Evolutionary conservation across 2,329 filamentous ascomycete genomes (phyloP), one percentile per base, ranked within the genome.

Genomic region (Geosmithia flava): DNA sequence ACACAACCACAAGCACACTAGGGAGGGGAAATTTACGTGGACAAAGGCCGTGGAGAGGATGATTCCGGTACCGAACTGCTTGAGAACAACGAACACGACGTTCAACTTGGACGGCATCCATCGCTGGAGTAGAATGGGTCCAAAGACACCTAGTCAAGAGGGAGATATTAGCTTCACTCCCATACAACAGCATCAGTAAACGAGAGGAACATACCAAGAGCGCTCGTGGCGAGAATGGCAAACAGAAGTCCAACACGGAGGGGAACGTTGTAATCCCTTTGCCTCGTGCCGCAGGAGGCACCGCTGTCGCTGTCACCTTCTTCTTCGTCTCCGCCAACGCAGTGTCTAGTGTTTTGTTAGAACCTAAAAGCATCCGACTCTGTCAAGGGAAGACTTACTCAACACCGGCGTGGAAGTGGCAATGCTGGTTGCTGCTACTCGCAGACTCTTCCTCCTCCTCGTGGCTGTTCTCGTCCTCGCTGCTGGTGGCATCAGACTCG

Each of bases 341-440:
- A 86, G 55, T 85, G 77, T 52, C 73, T 71, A 62, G 72, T 84
- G 49, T 81, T n/a, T 83, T 15, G 47, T 46, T 52, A 19, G 16
- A 46, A 5, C 6, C 4, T 39, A 8, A 17, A 7, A 17, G 19
- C 5, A 20, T 19, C 6, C 30, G n/a, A 27, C 4, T 27, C 23
- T 8, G 4, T 27, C 8, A 11, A 37, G 29, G 33, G 17, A 42
- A 39, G 42, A 49, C 80, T 64, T 67, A 85, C 82, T 87, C 81
- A 20, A 88, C 80, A 39, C 83, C 83, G 10, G 83, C 83, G 55
- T 89, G 84, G 62, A 83, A 86, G 58, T 89, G 85, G 54, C 83
- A 87, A 55, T 76, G 70, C 53, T 70, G 55, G n/a, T 63, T 54
- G 15, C 45, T 51, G 15, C 57, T 49, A 42, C 46, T 47, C 17